These are phyloP conservation scores for Asterochloris erici DNA, from an alignment of 139 green algal species.

Conservation along the genomic window DNA sequence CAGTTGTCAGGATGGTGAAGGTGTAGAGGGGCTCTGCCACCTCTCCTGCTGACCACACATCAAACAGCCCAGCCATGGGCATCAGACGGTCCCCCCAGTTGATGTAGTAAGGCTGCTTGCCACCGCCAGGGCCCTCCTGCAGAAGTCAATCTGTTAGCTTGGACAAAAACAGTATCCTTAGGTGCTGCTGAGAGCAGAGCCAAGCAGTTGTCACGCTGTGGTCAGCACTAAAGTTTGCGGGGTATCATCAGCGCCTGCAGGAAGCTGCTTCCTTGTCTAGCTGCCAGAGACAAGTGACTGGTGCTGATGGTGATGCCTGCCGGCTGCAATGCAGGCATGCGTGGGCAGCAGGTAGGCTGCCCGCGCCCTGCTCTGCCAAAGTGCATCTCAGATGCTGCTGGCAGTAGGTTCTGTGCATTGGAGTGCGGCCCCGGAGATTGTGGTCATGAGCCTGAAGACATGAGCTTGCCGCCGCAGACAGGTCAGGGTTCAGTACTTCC, in stretches of 20 bases:
- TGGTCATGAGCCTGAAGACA: too few species aligned
- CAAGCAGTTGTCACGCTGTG: too few species aligned
- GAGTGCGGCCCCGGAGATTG: too few species aligned
- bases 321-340: too few species aligned
- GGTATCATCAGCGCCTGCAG: too few species aligned
- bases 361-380: neutral
- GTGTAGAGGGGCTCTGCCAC: slow-evolving; percentile 37
- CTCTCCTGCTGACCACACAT: slow-evolving; percentile 31
- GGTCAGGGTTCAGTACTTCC: too few species aligned
- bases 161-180: neutral
- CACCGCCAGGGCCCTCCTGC: slow-evolving; percentile 29
- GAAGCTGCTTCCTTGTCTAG: neutral
- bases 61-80: slow-evolving; percentile 63
- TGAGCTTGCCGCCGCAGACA: too few species aligned
- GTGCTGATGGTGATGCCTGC: too few species aligned
- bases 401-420: too few species aligned
- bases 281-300: too few species aligned
- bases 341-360: too few species aligned
- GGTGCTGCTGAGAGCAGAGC: too few species aligned
- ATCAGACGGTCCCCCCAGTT: slow-evolving; percentile 37
- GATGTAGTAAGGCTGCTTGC: slow-evolving; percentile 78
- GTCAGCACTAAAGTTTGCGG: neutral
- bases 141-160: neutral
- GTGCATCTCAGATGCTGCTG: neutral
- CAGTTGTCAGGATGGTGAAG: slow-evolving; percentile 77